phyloP scores from a whole-genome alignment of 192 early-diverging fungal genomes.

The Gonapodya prolifera region DNA sequence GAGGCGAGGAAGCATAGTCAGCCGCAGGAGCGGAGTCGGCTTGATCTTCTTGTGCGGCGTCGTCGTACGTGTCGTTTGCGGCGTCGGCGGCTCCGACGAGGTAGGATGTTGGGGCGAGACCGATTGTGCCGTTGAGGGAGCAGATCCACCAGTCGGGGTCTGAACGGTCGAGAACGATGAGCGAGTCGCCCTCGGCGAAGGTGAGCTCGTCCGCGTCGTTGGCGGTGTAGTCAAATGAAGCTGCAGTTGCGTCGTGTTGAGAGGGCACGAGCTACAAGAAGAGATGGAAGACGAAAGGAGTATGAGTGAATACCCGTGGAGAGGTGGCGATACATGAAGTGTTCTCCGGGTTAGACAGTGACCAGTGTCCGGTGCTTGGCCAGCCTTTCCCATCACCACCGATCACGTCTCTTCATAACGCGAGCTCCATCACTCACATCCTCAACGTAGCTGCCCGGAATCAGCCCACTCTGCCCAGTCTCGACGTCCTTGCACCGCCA shows the following conservation, averaged over 20 bases:
- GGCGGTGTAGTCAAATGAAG: constrained; percentile 30
- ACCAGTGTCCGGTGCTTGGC: background rate
- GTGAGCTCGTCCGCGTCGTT: constrained; percentile 33
- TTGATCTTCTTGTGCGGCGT: background rate
- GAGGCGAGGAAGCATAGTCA: background rate
- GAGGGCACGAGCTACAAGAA: background rate
- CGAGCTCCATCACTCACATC: constrained; percentile 20
- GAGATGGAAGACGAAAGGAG: background rate
- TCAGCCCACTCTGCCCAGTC: constrained; percentile 18
- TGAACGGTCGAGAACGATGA: constrained; percentile 60
- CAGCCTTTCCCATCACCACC: too few species aligned
- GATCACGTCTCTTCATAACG: too few species aligned
- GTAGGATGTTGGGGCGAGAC: constrained; percentile 82
- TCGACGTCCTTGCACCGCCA: constrained; percentile 26
- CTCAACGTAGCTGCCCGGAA: constrained; percentile 36
- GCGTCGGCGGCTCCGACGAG: constrained; percentile 27
- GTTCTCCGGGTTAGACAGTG: background rate
- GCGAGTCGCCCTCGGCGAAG: constrained; percentile 22
- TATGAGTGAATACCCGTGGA: background rate
- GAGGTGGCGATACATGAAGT: background rate
- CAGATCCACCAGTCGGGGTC: constrained; percentile 91
- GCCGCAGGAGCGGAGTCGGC: background rate
- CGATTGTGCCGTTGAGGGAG: constrained; percentile 49
- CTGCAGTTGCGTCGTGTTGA: constrained; percentile 9
- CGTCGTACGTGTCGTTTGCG: background rate